Evolutionary conservation across 495 filamentous ascomycete species (phyloP).

Genomic region (Tirmania nivea): DNA sequence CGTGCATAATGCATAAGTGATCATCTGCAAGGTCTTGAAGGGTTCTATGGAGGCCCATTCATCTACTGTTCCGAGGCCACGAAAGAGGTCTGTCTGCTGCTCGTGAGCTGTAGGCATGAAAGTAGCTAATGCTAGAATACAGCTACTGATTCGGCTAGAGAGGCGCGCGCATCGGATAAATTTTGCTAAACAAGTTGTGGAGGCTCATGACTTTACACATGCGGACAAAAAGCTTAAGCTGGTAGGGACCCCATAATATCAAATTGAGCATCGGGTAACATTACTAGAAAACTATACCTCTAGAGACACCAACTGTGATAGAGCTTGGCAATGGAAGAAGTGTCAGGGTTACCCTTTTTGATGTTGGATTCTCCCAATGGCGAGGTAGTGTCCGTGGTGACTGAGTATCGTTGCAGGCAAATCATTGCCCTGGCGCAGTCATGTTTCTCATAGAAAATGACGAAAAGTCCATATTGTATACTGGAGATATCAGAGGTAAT

Average conservation of each 20-base stretch:
- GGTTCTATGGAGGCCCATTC: constrained; percentile 7
- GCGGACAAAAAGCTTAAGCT: constrained; percentile 14
- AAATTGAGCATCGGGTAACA: not conserved
- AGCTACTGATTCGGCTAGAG: constrained; percentile 44
- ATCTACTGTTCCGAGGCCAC: constrained; percentile 78
- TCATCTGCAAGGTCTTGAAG: constrained; percentile 64
- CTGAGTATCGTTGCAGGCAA: constrained; percentile 26
- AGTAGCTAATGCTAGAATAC: constrained; percentile 42
- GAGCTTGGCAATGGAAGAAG: constrained; percentile 44
- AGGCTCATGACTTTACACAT: constrained; percentile 6
- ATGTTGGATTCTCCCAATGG: constrained; percentile 25
- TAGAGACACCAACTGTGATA: constrained; percentile 60
- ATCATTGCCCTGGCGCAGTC: constrained; percentile 77
- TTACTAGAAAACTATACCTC: constrained; percentile 49
- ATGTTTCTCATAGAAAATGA: constrained; percentile 81
- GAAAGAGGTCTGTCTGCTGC: constrained; percentile 54
- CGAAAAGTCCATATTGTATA: constrained; percentile 63
- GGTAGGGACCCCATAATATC: not conserved
- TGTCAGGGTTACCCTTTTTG: constrained; percentile 63
- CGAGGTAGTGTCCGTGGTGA: not conserved
- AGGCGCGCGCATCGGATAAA: constrained; percentile 16
- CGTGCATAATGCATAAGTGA: constrained; percentile 31
- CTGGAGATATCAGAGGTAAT: constrained; percentile 75
- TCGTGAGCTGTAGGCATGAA: constrained; percentile 56
- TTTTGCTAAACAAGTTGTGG: constrained; percentile 25